Percentiles rank a stretch among this genome's conserved stretches.
Conservation (phyloP, 2,329 filamentous ascomycete species). For the Leptographium flavum region DNA sequence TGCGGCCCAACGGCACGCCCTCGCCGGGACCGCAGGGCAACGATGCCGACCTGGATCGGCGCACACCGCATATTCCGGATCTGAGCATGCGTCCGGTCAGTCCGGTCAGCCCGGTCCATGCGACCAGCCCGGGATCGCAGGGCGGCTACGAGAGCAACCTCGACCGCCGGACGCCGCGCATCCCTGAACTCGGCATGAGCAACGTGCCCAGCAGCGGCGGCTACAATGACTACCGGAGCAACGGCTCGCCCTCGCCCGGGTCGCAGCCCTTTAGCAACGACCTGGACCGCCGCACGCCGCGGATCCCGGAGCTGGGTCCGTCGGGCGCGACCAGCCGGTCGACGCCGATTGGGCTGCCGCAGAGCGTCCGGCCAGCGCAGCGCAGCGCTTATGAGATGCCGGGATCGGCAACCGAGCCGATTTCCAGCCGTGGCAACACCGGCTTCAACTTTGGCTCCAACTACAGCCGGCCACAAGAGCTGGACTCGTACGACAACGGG, state of each 20-base stretch:
- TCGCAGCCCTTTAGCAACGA: constrained; percentile 7
- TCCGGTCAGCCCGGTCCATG: neutral
- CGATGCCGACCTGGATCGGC: neutral
- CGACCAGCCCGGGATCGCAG: neutral
- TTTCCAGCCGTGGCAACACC: constrained; percentile 9
- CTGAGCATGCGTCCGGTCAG: neutral
- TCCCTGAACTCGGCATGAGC: neutral
- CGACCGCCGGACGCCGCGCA: no score
- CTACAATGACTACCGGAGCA: neutral
- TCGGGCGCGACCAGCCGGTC: no score
- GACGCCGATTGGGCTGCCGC: no score
- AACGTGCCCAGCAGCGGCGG: neutral
- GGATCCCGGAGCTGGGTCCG: neutral
- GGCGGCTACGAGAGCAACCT: no score
- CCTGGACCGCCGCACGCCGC: neutral
- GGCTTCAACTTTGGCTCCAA: constrained; percentile 12
- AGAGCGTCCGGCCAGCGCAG: neutral
- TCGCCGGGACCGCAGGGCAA: neutral
- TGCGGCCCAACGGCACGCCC: neutral
- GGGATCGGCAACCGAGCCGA: constrained; percentile 6
- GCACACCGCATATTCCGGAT: neutral
- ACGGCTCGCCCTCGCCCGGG: constrained; percentile 12
- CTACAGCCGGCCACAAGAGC: constrained; percentile 7
- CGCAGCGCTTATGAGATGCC: neutral
- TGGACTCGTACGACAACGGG: neutral